A percentile compares a stretch with the other conserved stretches of the same genome.
phyloP scores from a whole-genome alignment of 768 basidiomycete species.

The Stropharia rugosoannulata region DNA sequence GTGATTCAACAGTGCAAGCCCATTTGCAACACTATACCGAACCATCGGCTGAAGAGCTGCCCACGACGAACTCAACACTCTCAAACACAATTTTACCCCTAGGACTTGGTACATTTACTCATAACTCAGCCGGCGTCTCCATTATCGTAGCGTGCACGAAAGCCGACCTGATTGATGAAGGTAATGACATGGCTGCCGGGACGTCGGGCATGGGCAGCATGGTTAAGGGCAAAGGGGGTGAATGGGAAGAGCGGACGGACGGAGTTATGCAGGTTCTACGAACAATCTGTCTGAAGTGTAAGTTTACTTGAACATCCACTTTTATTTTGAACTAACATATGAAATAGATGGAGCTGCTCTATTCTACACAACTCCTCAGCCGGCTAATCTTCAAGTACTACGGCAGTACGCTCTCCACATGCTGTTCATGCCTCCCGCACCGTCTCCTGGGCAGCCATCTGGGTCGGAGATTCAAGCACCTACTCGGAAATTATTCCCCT shows the following conservation, averaged over 20 bases:
- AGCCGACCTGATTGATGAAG: constrained; percentile 90
- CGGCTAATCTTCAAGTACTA: constrained; percentile 70
- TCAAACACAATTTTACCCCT: constrained; percentile 77
- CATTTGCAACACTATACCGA: constrained; percentile 90
- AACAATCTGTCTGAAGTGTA: constrained; percentile 90
- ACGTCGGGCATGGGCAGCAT: constrained; percentile 84
- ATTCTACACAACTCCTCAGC: constrained; percentile 87
- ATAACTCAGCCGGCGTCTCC: constrained; percentile 83
- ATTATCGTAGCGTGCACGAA: constrained; percentile 91
- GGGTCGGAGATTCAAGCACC: constrained; percentile 69
- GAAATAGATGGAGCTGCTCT: constrained; percentile 82
- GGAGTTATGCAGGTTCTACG: constrained; percentile 94
- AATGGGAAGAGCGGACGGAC: constrained; percentile 96
- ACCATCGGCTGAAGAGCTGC: constrained; percentile 66
- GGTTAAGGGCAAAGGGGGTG: constrained; percentile 89
- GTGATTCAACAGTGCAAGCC: constrained; percentile 63
- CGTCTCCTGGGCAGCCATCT: constrained; percentile 57
- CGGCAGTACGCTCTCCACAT: constrained; percentile 84
- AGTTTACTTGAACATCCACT: constrained; percentile 29
- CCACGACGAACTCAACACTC: constrained; percentile 57
- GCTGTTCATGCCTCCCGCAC: constrained; percentile 76
- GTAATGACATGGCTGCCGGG: constrained; percentile 69
- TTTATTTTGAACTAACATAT: not conserved
- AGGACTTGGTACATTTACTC: constrained; percentile 80
- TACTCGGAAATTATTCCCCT: constrained; percentile 80